Evolutionary conservation across 2,329 filamentous ascomycete species (phyloP), one percentile per base, ranked within the genome.

Genomic region (Saccharata proteae): DNA sequence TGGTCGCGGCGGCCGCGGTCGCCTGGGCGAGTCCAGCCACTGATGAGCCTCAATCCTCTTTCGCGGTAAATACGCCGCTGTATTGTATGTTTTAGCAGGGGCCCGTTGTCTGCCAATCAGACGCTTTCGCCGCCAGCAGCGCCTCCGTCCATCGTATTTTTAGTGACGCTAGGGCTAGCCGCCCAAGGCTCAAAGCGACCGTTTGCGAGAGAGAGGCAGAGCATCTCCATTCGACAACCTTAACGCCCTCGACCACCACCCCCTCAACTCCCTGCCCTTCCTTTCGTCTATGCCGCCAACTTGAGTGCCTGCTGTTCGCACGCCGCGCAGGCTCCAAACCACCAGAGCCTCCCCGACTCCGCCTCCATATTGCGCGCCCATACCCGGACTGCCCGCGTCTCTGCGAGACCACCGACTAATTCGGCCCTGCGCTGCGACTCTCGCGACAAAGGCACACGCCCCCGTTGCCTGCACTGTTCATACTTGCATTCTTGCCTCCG

Each of bases 401-500:
- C 36, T 40, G 35, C 17, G 32, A 38, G 38, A 40, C 39, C n/a
- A n/a, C n/a, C 36, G 22, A 20, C 28, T 28, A 33, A 33, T 24
- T 33, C 29, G 28, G 33, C 33, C 31, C 24, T 13, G 12, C 21
- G 21, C 16, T 18, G 32, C 32, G 21, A 22, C 27, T 21, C 21
- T n/a, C 27, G 20, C 20, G 26, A 32, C 32, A 29, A 24, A 14
- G 26, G 26, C 21, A 12, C 17, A 20, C 32, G 16, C 19, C 8
- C 15, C 20, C 19, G 16, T 22, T 15, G n/a, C 19, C 25, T 25
- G 26, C 32, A n/a, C 32, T 29, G 26, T 23, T 29, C 20, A 23
- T n/a, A 26, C 12, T 27, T 21, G 16, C 27, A 16, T 20, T 21
- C 23, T 23, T 27, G 49, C 45, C 45, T 38, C 39, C 34, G 16